Evolutionary conservation across 2,329 filamentous ascomycete genomes (phyloP).

Genomic region (Diplodia corticola): DNA sequence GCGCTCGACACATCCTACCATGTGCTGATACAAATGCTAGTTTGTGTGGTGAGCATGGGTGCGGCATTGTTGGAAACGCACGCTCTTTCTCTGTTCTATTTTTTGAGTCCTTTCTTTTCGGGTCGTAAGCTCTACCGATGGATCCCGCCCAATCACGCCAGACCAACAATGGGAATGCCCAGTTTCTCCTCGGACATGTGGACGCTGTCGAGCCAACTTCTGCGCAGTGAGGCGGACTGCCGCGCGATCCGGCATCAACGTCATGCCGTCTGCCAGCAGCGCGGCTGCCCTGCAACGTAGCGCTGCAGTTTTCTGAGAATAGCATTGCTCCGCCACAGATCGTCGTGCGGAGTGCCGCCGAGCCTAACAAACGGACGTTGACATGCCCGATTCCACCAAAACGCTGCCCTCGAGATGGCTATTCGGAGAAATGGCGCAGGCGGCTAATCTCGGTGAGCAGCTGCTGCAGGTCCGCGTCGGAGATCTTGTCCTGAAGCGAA

Average conservation of each 20-base stretch:
- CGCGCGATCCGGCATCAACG: constrained; percentile 6
- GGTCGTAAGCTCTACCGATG: neutral
- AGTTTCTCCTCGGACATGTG: neutral
- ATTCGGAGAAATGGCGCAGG: constrained; percentile 53
- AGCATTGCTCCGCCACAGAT: constrained; percentile 10
- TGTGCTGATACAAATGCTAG: neutral
- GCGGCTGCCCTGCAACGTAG: neutral
- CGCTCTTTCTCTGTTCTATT: constrained; percentile 5
- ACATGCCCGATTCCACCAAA: neutral
- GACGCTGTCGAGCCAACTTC: neutral
- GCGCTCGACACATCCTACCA: neutral
- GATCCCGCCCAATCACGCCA: constrained; percentile 7
- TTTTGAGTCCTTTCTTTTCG: neutral
- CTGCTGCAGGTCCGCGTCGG: constrained; percentile 82
- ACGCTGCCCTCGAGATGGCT: neutral
- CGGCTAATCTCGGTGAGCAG: constrained; percentile 89
- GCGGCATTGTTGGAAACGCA: neutral
- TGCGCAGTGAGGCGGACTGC: constrained; percentile 1
- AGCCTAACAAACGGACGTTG: neutral
- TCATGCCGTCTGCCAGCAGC: neutral
- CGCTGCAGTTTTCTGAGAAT: constrained; percentile 8
- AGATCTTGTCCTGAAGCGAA: constrained; percentile 83
- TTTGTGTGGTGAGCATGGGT: neutral
- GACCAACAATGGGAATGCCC: constrained; percentile 4
- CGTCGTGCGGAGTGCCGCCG: neutral